A percentile compares a stretch with the other conserved stretches of the same genome.
phyloP scores from a whole-genome alignment of 441 rosid species.

The Populus hybrid region DNA sequence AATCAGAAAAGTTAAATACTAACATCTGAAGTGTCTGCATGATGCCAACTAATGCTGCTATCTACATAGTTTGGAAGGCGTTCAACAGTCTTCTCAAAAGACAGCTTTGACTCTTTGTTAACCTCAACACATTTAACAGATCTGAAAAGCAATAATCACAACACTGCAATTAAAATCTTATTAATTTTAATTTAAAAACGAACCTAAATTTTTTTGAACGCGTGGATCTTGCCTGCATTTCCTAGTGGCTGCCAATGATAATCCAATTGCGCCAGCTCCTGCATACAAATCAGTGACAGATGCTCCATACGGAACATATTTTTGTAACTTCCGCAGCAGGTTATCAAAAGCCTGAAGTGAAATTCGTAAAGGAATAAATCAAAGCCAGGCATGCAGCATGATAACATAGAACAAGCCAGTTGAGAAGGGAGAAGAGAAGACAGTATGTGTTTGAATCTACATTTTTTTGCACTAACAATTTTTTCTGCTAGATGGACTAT shows the following conservation, averaged over 20 bases:
- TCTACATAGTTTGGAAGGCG: slow-evolving; percentile 68
- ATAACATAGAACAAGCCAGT: background rate
- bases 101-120: slow-evolving; percentile 80
- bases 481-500: background rate
- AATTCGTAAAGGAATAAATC: slow-evolving; percentile 9
- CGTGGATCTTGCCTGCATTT: slow-evolving; percentile 73
- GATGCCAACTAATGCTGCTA: slow-evolving; percentile 88
- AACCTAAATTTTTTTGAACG: background rate
- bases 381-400: background rate
- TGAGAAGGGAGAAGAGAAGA: background rate
- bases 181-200: slow-evolving; percentile 2
- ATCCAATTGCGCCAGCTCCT: slow-evolving; percentile 94
- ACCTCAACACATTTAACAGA: slow-evolving; percentile 89
- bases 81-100: slow-evolving; percentile 80
- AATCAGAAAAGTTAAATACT: slow-evolving; percentile 21
- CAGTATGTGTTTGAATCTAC: background rate
- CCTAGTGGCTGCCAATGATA: slow-evolving; percentile 78
- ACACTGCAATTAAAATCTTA: background rate
- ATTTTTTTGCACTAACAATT: background rate
- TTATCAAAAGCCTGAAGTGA: slow-evolving; percentile 75
- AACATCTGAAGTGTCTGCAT: slow-evolving; percentile 72
- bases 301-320: slow-evolving; percentile 79
- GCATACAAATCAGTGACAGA: slow-evolving; percentile 92
- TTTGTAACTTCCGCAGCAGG: slow-evolving; percentile 80
- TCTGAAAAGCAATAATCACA: slow-evolving; percentile 36